Conservation (phyloP, 1,139 yeast species). For the Yamadazyma songkhlaensis region DNA sequence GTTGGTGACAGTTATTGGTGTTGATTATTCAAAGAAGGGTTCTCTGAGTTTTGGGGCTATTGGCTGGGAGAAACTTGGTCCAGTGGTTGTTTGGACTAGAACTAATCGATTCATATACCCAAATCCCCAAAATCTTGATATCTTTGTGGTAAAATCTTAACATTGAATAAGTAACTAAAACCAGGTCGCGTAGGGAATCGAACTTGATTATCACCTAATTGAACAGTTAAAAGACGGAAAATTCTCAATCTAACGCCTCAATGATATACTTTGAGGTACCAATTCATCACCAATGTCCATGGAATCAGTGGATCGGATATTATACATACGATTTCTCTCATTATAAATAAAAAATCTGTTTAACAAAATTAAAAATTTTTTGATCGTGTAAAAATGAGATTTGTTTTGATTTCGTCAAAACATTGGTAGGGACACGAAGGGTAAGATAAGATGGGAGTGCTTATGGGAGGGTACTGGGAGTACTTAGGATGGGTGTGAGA, state of each 20-base stretch:
- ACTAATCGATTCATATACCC: no score
- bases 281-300: no score
- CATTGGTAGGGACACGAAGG: conserved; percentile 3
- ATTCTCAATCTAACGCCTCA: no score
- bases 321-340: conserved; percentile 60
- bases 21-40: background rate
- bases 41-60: no score
- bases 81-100: no score
- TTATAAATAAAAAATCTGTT: conserved; percentile 2
- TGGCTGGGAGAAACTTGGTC: no score
- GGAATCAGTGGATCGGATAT: no score
- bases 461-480: background rate
- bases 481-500: no score
- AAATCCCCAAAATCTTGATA: no score
- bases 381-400: conserved; percentile 16
- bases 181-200: conserved; percentile 1
- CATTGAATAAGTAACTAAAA: background rate
- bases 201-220: background rate
- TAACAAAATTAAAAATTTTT: conserved; percentile 5
- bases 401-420: conserved; percentile 19
- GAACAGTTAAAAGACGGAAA: background rate
- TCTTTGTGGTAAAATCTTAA: no score
- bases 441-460: background rate
- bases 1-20: no score
- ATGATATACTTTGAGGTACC: no score